Conservation (phyloP, 257 asterid species). For the Ballota nigra region DNA sequence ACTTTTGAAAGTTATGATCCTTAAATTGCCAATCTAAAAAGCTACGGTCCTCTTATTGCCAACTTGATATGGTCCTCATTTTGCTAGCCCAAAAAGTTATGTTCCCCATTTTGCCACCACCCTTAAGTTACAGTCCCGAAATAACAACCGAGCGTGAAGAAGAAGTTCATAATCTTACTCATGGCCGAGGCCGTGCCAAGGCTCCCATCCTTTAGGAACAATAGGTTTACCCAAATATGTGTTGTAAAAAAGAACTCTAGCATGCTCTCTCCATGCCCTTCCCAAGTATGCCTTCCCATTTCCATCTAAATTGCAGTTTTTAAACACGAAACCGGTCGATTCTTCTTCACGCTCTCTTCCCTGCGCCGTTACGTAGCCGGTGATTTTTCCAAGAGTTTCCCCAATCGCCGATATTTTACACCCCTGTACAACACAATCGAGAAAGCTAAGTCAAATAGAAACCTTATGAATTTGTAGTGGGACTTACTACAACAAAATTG, state of each 20-base stretch:
- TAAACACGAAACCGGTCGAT: conserved; percentile 48
- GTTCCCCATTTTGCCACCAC: too few relatives aligned
- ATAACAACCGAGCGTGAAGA: conserved; percentile 3
- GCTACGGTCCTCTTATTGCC: too few relatives aligned
- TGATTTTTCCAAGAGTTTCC: conserved; percentile 18
- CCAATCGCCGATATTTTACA: conserved; percentile 53
- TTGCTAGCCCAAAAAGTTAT: too few relatives aligned
- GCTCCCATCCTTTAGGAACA: conserved; percentile 65
- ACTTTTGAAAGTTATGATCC: too few relatives aligned
- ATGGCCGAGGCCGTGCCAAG: conserved; percentile 44
- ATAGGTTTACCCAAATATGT: conserved; percentile 31
- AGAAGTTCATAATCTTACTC: conserved; percentile 56
- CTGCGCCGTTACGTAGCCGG: conserved; percentile 82
- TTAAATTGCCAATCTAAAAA: too few relatives aligned
- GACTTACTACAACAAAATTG: too few relatives aligned
- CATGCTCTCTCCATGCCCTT: conserved; percentile 72
- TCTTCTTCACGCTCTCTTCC: conserved; percentile 30
- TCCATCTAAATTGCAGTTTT: conserved; percentile 39
- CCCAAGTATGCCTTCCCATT: conserved; percentile 45
- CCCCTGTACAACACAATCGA: conserved; percentile 26
- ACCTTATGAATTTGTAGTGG: too few relatives aligned
- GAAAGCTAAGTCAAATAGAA: too few relatives aligned
- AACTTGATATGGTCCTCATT: too few relatives aligned
- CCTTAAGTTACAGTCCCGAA: too few relatives aligned
- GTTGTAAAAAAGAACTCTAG: conserved; percentile 61